Conservation (phyloP, 768 basidiomycete genomes). For the Lentinula guzmanii region DNA sequence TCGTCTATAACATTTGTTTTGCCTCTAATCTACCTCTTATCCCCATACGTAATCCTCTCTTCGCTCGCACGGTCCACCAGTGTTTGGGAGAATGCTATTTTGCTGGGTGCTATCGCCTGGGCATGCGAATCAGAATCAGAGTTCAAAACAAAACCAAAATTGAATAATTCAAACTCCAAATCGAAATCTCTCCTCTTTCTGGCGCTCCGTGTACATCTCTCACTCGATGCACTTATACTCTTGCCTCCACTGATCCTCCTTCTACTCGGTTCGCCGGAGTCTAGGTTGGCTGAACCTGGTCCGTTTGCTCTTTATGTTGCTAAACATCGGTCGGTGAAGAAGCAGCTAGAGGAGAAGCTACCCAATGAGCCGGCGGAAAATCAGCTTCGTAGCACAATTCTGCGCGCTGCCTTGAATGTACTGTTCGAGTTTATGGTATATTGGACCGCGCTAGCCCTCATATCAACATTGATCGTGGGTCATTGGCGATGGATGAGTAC, state of each 20-base stretch:
- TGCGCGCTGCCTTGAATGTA: conserved; percentile 8
- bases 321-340: no score
- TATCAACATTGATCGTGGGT: conserved; percentile 54
- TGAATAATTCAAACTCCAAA: conserved; percentile 8
- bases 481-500: conserved; percentile 63
- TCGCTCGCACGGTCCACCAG: conserved; percentile 80
- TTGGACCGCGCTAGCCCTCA: conserved; percentile 36
- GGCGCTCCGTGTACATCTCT: conserved; percentile 67
- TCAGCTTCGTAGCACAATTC: not conserved
- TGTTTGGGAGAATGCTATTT: conserved; percentile 70
- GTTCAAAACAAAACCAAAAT: not conserved
- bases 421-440: conserved; percentile 49
- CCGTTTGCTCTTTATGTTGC: conserved; percentile 14
- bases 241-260: conserved; percentile 64
- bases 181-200: conserved; percentile 26
- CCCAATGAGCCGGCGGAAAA: no score
- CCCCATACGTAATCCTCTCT: conserved; percentile 82
- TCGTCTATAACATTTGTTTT: not conserved
- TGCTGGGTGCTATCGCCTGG: conserved; percentile 62
- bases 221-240: conserved; percentile 64
- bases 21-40: conserved; percentile 58
- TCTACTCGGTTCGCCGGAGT: conserved; percentile 45
- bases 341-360: no score
- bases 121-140: conserved; percentile 50
- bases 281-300: conserved; percentile 57